Percentiles rank a stretch among this genome's conserved stretches.
Conservation (phyloP, 371 early-diverging fungal genomes). For the Syncephalastrum contaminatum region DNA sequence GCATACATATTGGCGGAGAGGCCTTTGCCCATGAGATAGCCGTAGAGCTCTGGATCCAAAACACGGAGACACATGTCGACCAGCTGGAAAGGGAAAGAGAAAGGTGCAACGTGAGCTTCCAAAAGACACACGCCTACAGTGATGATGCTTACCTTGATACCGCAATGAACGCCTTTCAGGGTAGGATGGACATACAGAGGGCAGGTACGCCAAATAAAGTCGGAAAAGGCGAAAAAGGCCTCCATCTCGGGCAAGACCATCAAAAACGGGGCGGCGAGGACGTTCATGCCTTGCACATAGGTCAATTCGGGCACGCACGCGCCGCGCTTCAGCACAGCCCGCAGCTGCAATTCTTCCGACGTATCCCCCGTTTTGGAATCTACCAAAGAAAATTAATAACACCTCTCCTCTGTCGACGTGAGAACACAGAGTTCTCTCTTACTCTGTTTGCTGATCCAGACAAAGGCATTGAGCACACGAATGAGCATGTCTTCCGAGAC, state of each 20-base stretch:
- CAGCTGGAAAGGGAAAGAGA: conserved; percentile 46
- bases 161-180: conserved; percentile 90
- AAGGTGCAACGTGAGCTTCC: not conserved
- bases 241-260: conserved; percentile 91
- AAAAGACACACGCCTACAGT: too few species aligned
- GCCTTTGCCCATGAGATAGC: conserved; percentile 69
- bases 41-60: conserved; percentile 76
- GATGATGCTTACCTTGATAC: conserved; percentile 84
- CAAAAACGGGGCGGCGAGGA: conserved; percentile 88
- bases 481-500: conserved; percentile 81
- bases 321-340: conserved; percentile 5
- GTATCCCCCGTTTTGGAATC: conserved; percentile 11
- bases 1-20: conserved; percentile 83
- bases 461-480: conserved; percentile 86
- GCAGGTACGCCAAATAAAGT: conserved; percentile 81
- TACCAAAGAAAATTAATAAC: conserved; percentile 1
- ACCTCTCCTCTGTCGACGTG: too few species aligned
- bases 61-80: conserved; percentile 76
- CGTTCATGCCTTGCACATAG: conserved; percentile 97
- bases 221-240: conserved; percentile 84
- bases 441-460: conserved; percentile 63
- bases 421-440: too few species aligned
- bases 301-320: conserved; percentile 46
- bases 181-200: conserved; percentile 92
- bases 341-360: conserved; percentile 18